These are phyloP conservation scores for Acer saccharum DNA, from an alignment of 345 rosid species.

Conservation along the genomic window DNA sequence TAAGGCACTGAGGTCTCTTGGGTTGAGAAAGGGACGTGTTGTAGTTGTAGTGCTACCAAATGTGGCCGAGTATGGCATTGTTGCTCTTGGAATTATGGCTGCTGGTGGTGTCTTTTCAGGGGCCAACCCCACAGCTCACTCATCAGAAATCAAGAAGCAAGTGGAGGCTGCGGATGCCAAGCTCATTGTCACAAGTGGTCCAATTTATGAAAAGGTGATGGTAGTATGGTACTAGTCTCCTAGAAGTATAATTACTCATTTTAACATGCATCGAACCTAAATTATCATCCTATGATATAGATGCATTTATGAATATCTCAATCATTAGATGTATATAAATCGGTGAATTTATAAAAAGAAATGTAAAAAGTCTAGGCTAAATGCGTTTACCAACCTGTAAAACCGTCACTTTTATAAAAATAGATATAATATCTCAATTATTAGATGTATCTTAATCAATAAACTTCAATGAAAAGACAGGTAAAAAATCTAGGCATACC, in stretches of 20 bases:
- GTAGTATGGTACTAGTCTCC: background rate
- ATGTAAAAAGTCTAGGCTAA: no score
- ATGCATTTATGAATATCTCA: no score
- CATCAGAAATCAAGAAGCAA: slow-evolving; percentile 80
- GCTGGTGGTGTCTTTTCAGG: slow-evolving; percentile 93
- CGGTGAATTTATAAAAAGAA: no score
- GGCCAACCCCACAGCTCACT: slow-evolving; percentile 76
- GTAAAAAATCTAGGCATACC: slow-evolving; percentile 62
- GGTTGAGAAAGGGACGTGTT: slow-evolving; percentile 80
- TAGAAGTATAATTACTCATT: no score
- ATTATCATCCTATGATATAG: no score
- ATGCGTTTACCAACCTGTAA: no score
- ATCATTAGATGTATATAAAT: no score
- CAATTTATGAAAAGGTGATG: slow-evolving; percentile 66
- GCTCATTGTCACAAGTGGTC: slow-evolving; percentile 65
- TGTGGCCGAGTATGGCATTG: slow-evolving; percentile 80
- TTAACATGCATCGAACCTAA: no score
- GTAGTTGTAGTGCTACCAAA: slow-evolving; percentile 89
- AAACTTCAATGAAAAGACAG: slow-evolving; percentile 26
- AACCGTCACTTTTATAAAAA: no score
- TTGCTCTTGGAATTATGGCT: slow-evolving; percentile 88
- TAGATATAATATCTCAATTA: no score
- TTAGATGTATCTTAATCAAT: no score
- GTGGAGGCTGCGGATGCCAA: slow-evolving; percentile 81
- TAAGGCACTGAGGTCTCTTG: slow-evolving; percentile 75